phyloP scores from a whole-genome alignment of 768 basidiomycete genomes.

The Mycena rebaudengoi region DNA sequence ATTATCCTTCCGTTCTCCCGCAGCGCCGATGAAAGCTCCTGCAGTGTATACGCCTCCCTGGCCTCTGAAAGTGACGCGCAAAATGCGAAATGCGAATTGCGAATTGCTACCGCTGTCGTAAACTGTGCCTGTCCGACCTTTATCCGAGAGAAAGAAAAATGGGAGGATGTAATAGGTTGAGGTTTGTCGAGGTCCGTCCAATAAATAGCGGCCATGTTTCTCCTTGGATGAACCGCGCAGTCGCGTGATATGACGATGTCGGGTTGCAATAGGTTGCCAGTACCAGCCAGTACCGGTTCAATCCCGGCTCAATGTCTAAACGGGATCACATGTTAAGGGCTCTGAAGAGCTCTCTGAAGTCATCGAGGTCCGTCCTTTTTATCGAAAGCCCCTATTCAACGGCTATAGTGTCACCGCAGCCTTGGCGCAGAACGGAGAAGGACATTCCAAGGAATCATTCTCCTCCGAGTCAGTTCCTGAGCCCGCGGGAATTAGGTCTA shows the following conservation, averaged over 20 bases:
- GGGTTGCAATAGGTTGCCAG: neutral
- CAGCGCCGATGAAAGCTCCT: neutral
- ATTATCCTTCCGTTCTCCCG: constrained; percentile 12
- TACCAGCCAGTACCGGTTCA: neutral
- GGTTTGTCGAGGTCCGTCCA: neutral
- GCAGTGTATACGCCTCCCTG: neutral
- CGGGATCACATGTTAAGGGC: no score
- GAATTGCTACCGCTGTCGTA: neutral
- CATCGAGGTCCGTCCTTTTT: no score
- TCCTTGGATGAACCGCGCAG: constrained; percentile 14
- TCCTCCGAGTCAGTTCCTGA: no score
- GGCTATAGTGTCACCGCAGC: no score
- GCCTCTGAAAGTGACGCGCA: no score
- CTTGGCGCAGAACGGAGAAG: no score
- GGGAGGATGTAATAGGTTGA: no score
- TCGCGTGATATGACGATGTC: constrained; percentile 18
- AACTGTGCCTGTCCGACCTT: constrained; percentile 16
- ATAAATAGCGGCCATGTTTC: constrained; percentile 15
- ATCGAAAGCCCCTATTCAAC: no score
- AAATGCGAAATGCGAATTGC: no score
- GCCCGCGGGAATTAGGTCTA: no score
- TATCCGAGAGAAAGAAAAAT: constrained; percentile 11
- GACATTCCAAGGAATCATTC: no score
- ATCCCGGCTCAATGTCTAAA: constrained; percentile 16
- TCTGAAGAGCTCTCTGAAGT: no score